A percentile compares a stretch with the other conserved stretches of the same genome.
Conservation (phyloP, 805 yeast genomes). For the Myxozyma kluyveri region DNA sequence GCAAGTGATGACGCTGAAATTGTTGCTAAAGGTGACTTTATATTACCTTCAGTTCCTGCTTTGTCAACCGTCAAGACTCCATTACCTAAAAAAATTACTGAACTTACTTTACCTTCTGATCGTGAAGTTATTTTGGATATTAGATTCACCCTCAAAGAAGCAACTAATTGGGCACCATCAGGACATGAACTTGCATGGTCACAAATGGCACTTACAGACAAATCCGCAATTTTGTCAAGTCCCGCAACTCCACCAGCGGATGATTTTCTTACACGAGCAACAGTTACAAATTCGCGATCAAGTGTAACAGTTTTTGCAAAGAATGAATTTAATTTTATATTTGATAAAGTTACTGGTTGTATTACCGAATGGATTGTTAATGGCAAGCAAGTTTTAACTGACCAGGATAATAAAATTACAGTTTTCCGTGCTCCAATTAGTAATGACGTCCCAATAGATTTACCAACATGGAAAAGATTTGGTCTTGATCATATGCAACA, state of each 20-base stretch:
- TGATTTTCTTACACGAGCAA: not conserved
- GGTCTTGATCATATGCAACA: constrained; percentile 33
- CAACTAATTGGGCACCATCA: constrained; percentile 27
- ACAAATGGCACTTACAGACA: constrained; percentile 23
- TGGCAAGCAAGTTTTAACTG: constrained; percentile 10
- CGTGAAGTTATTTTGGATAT: constrained; percentile 1
- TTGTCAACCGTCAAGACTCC: not conserved
- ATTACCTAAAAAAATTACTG: not conserved
- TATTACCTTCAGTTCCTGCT: not conserved
- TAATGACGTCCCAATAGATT: constrained; percentile 36
- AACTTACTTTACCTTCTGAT: not conserved
- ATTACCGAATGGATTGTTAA: constrained; percentile 16
- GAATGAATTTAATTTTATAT: constrained; percentile 2
- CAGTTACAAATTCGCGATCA: not conserved
- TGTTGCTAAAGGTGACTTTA: not conserved
- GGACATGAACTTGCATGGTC: constrained; percentile 37
- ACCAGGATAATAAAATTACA: constrained; percentile 14
- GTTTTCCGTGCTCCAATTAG: constrained; percentile 40
- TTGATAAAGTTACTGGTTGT: constrained; percentile 9
- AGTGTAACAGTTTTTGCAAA: not conserved
- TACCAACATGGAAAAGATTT: constrained; percentile 36
- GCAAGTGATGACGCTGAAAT: not conserved
- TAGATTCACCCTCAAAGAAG: constrained; percentile 17
- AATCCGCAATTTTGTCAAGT: not conserved
- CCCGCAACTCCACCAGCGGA: not conserved